Percentiles rank a stretch among this genome's conserved stretches.
Conservation (phyloP, 371 early-diverging fungal species). For the Mortierella sp. region DNA sequence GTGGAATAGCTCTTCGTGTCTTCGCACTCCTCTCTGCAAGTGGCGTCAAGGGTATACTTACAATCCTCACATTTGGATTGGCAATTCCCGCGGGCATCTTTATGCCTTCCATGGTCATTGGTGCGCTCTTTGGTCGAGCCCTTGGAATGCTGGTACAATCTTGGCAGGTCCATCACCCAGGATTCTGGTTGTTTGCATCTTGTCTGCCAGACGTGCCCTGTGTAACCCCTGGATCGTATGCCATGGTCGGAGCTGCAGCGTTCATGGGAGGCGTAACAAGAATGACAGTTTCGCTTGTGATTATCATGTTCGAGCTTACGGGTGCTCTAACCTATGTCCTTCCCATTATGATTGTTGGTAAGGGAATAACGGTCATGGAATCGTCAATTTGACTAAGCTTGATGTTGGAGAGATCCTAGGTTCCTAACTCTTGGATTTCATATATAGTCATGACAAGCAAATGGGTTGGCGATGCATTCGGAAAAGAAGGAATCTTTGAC, state of each 20-base stretch:
- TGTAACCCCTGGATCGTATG: constrained; percentile 94
- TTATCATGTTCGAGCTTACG: constrained; percentile 96
- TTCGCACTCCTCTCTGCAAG: constrained; percentile 71
- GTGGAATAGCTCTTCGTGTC: constrained; percentile 36
- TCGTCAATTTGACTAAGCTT: no score
- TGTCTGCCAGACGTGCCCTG: constrained; percentile 73
- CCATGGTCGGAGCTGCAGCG: constrained; percentile 95
- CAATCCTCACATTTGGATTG: constrained; percentile 84
- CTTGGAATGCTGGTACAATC: constrained; percentile 79
- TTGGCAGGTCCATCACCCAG: constrained; percentile 66
- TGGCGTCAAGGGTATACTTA: constrained; percentile 72
- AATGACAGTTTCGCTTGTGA: constrained; percentile 92
- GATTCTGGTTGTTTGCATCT: constrained; percentile 68
- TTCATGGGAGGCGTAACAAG: constrained; percentile 92
- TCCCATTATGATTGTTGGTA: constrained; percentile 91
- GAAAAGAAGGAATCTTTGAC: constrained; percentile 86
- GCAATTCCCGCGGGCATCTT: constrained; percentile 83
- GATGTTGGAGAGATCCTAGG: no score
- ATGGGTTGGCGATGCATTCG: constrained; percentile 88
- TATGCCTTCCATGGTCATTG: constrained; percentile 84
- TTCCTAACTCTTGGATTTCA: background rate
- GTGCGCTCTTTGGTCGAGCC: constrained; percentile 81
- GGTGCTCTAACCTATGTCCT: constrained; percentile 86
- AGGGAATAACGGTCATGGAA: no score
- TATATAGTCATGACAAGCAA: constrained; percentile 72